phyloP scores from a whole-genome alignment of 2,329 filamentous ascomycete genomes.

The Phyllosticta citribraziliensis region DNA sequence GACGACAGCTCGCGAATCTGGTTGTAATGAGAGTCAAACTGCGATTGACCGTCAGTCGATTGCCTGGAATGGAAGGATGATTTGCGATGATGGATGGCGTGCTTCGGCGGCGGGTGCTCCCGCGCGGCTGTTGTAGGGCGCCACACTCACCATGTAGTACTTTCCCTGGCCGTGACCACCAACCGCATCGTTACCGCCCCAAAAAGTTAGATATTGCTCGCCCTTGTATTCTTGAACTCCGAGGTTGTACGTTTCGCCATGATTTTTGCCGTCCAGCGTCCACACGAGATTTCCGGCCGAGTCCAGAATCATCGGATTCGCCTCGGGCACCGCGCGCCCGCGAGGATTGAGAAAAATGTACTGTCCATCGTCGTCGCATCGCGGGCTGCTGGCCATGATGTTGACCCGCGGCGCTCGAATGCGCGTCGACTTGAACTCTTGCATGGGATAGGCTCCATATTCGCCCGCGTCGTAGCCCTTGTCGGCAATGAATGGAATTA shows the following conservation, averaged over 20 bases:
- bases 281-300: slow-evolving; percentile 24
- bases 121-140: slow-evolving; percentile 11
- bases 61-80: background rate
- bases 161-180: slow-evolving; percentile 24
- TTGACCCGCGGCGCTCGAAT: slow-evolving; percentile 13
- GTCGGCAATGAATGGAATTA: slow-evolving; percentile 12
- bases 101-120: slow-evolving; percentile 3
- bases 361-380: slow-evolving; percentile 9
- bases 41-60: background rate
- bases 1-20: slow-evolving; percentile 11
- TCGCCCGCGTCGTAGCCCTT: slow-evolving; percentile 15
- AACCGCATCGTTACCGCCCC: slow-evolving; percentile 25
- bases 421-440: slow-evolving; percentile 11
- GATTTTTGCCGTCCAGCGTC: slow-evolving; percentile 20
- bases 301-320: slow-evolving; percentile 27
- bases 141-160: slow-evolving; percentile 23
- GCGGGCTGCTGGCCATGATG: slow-evolving; percentile 9
- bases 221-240: slow-evolving; percentile 26
- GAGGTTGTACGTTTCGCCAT: slow-evolving; percentile 16
- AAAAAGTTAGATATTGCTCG: slow-evolving; percentile 29
- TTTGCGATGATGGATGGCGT: slow-evolving; percentile 6
- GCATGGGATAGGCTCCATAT: slow-evolving; percentile 14
- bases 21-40: slow-evolving; percentile 14
- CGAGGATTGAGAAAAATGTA: slow-evolving; percentile 13
- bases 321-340: slow-evolving; percentile 12